Conservation (phyloP, 352 stramenopile species). For the Aphanomyces cochlioides region DNA sequence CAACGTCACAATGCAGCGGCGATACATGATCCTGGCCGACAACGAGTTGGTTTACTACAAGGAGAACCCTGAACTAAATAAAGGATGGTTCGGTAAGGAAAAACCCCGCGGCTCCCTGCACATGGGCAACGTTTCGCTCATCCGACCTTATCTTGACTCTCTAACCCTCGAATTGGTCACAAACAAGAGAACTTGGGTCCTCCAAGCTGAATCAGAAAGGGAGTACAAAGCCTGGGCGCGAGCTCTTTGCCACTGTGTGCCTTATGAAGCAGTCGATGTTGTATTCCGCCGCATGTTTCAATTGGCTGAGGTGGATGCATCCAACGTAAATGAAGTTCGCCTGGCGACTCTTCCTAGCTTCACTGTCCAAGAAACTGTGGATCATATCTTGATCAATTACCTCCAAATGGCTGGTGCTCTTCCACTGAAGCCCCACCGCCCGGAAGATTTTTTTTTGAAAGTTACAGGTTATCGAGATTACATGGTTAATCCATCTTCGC, state of each 20-base stretch:
- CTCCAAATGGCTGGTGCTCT: constrained; percentile 68
- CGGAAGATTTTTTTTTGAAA: constrained; percentile 74
- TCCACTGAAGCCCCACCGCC: constrained; percentile 67
- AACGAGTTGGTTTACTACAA: constrained; percentile 77
- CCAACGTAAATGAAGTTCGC: constrained; percentile 76
- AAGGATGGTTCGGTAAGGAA: constrained; percentile 29
- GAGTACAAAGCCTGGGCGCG: constrained; percentile 80
- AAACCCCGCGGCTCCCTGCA: constrained; percentile 50
- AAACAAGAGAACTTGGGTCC: constrained; percentile 70
- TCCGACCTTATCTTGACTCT: constrained; percentile 33
- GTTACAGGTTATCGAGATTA: constrained; percentile 82
- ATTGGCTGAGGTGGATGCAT: constrained; percentile 73
- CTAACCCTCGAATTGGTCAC: constrained; percentile 61
- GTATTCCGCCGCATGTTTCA: constrained; percentile 80
- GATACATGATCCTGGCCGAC: constrained; percentile 82
- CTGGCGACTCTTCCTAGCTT: constrained; percentile 76
- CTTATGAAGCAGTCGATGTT: constrained; percentile 73
- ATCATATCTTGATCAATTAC: constrained; percentile 87
- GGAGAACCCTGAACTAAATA: constrained; percentile 76
- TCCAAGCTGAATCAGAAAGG: constrained; percentile 63
- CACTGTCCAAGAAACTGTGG: constrained; percentile 80
- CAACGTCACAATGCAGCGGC: constrained; percentile 75
- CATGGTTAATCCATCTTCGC: constrained; percentile 74
- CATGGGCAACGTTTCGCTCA: constrained; percentile 9
- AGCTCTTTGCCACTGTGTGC: constrained; percentile 67